Percentiles rank a stretch among this genome's conserved stretches.
These are phyloP conservation scores for Aspergillus diversus DNA, from an alignment of 495 filamentous ascomycete species.

Conservation along the genomic window DNA sequence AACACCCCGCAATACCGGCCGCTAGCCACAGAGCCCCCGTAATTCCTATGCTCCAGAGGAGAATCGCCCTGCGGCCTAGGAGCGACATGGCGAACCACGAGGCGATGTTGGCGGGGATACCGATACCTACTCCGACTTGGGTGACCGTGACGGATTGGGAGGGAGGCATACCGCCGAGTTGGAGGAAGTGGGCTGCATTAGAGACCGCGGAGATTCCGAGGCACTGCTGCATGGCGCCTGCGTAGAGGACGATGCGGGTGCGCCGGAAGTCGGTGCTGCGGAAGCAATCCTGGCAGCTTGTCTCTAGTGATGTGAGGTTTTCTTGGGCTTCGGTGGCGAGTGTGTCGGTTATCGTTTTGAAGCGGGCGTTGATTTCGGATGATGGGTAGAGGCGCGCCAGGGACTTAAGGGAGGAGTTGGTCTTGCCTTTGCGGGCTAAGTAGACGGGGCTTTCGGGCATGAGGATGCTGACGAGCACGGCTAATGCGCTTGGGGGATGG, in stretches of 20 bases:
- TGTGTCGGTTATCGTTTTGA: conserved; percentile 2
- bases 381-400: conserved; percentile 12
- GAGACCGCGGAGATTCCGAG: conserved; percentile 29
- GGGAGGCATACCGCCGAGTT: conserved; percentile 26
- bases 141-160: conserved; percentile 27
- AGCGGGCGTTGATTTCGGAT: background rate
- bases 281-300: conserved; percentile 32
- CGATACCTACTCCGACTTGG: conserved; percentile 29
- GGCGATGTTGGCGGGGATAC: conserved; percentile 22
- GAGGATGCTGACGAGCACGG: conserved; percentile 10
- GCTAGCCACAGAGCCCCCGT: conserved; percentile 25
- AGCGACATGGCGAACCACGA: conserved; percentile 27
- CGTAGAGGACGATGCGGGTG: conserved; percentile 33
- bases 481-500: conserved; percentile 14
- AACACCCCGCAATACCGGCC: conserved; percentile 31
- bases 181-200: conserved; percentile 33
- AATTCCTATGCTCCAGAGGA: conserved; percentile 23
- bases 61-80: conserved; percentile 25
- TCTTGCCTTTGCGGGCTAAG: conserved; percentile 18
- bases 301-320: background rate
- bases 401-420: conserved; percentile 12
- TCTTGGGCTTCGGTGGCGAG: conserved; percentile 1
- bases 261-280: conserved; percentile 33
- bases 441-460: conserved; percentile 21
- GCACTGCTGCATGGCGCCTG: conserved; percentile 26